These are phyloP conservation scores for Monilinia aucupariae DNA, from an alignment of 2,329 filamentous ascomycete genomes.

Conservation along the genomic window DNA sequence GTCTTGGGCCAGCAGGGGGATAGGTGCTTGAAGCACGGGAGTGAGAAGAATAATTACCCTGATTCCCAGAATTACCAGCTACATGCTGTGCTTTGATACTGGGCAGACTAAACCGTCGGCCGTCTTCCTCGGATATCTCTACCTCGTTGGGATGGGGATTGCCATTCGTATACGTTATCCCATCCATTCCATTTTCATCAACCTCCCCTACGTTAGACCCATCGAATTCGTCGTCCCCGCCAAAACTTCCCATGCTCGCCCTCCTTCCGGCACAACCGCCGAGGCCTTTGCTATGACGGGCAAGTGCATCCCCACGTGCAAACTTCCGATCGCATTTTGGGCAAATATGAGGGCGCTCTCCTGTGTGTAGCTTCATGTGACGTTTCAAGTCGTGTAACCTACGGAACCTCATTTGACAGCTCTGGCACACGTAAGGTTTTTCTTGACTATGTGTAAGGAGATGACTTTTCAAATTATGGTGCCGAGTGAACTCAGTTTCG, in stretches of 20 bases:
- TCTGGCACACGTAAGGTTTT: conserved; percentile 90
- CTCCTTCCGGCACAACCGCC: conserved; percentile 91
- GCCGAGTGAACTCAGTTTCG: conserved; percentile 91
- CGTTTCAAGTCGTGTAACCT: conserved; percentile 92
- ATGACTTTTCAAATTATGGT: conserved; percentile 97
- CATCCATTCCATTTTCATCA: conserved; percentile 54
- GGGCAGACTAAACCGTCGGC: conserved; percentile 64
- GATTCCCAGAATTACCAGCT: conserved; percentile 39
- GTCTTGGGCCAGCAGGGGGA: conserved; percentile 58
- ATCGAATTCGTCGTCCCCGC: conserved; percentile 67
- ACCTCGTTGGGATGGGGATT: conserved; percentile 53
- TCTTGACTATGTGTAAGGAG: conserved; percentile 96
- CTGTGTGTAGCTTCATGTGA: conserved; percentile 93
- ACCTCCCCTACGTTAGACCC: conserved; percentile 47
- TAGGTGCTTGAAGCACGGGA: conserved; percentile 70
- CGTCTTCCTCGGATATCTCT: conserved; percentile 54
- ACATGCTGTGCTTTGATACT: conserved; percentile 70
- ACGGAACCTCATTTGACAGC: conserved; percentile 89
- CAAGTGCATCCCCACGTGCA: conserved; percentile 88
- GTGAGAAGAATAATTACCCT: conserved; percentile 45
- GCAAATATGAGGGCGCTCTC: conserved; percentile 91
- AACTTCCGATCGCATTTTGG: conserved; percentile 93
- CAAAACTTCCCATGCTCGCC: conserved; percentile 78
- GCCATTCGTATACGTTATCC: conserved; percentile 44
- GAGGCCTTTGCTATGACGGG: conserved; percentile 90